Evolutionary conservation across 2,329 filamentous ascomycete species (phyloP), one percentile per base, ranked within the genome.

Genomic region (Epichloe baconii): DNA sequence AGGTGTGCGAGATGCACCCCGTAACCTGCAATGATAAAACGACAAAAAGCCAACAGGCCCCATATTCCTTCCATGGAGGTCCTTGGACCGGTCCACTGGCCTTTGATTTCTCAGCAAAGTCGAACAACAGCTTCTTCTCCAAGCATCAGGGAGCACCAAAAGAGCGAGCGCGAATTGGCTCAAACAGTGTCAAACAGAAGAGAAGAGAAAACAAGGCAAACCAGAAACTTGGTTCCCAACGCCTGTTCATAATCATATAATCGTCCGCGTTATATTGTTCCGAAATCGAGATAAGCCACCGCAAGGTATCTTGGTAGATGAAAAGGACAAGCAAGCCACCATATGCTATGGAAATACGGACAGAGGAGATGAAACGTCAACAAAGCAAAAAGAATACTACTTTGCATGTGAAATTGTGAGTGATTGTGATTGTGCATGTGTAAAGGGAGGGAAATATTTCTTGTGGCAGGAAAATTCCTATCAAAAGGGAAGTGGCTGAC

Each of bases 261-360:
- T 52, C 50, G 35, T 54, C 52, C 53, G 59, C 52, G 51, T 54
- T 51, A 49, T 51, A 34, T 52, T 52, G 48, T 43, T 53, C 55
- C 43, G 52, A 57, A 61, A 45, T 54, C 48, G 38, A 61, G 48
- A 53, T 37, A 50, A 53, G 48, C 57, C 56, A 54, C 56, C 56
- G 53, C 51, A 41, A 60, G 63, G 64, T 65, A 66, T 66, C 59
- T 59, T 63, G 50, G 50, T 50, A 54, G 54, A 55, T 52, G 49
- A 57, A 56, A 46, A 43, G 2, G 35, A 48, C 15, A 37, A 31
- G 15, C 23, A 36, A 44, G 11, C 23, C 23, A 41, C n/a, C 41
- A 42, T 45, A 36, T 49, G 46, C 41, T 37, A 23, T 21, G 5
- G 19, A 8, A 37, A 37, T 46, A 50, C 17, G 48, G 46, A 49